phyloP scores from a whole-genome alignment of 192 early-diverging fungal species.

The Linnemannia hyalina region DNA sequence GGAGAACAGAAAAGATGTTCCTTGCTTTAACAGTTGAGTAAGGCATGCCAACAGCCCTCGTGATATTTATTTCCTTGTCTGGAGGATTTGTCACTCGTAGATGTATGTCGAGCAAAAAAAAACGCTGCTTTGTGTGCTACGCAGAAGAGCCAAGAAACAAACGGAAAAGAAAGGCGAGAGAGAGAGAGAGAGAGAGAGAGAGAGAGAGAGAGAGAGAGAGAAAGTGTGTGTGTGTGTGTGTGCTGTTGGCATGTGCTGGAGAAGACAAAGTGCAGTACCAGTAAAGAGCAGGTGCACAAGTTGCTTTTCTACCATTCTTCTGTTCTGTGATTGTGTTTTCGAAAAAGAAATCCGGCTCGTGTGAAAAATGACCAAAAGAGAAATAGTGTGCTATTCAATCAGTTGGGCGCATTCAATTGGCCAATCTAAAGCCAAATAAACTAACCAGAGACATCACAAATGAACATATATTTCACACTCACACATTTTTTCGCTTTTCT shows the following conservation, averaged over 20 bases:
- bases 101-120: too few relatives aligned
- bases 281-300: background rate
- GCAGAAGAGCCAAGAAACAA: background rate
- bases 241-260: slow-evolving; percentile 1
- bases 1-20: too few relatives aligned
- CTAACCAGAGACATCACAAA: background rate
- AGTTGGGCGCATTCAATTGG: background rate
- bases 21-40: too few relatives aligned
- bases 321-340: background rate
- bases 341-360: background rate
- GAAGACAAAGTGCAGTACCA: too few relatives aligned
- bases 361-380: background rate
- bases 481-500: background rate
- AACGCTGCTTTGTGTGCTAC: too few relatives aligned
- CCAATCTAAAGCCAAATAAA: background rate
- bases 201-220: too few relatives aligned
- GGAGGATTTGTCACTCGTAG: too few relatives aligned
- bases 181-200: too few relatives aligned
- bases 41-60: too few relatives aligned
- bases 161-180: background rate
- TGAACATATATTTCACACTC: background rate
- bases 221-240: background rate
- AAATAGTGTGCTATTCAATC: background rate
- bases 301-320: background rate
- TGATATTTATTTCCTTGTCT: too few relatives aligned